These are phyloP conservation scores for Fusarium torreyae DNA, from an alignment of 2,329 filamentous ascomycete species.

Conservation along the genomic window DNA sequence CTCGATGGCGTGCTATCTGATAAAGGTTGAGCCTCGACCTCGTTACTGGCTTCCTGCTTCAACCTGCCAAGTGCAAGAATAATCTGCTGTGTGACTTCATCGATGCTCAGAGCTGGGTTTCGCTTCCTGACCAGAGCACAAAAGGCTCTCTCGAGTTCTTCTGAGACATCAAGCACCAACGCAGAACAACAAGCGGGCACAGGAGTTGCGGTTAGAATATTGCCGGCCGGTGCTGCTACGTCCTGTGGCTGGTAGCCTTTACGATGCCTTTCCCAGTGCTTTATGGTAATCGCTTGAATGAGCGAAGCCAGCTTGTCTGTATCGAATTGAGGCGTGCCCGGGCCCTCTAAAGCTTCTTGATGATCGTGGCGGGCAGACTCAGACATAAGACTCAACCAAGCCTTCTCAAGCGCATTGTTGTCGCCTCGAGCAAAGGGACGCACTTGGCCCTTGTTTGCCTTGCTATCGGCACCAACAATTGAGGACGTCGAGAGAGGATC, in stretches of 20 bases:
- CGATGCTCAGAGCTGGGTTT: conserved; percentile 58
- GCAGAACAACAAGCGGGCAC: conserved; percentile 65
- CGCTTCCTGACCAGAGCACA: conserved; percentile 64
- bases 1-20: conserved; percentile 30
- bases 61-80: conserved; percentile 54
- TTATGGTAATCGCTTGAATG: conserved; percentile 60
- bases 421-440: conserved; percentile 85
- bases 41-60: conserved; percentile 35
- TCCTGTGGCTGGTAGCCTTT: conserved; percentile 55
- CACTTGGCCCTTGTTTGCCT: conserved; percentile 71
- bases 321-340: conserved; percentile 27
- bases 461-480: conserved; percentile 66
- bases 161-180: conserved; percentile 62
- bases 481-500: conserved; percentile 82
- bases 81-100: conserved; percentile 63
- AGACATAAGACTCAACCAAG: conserved; percentile 77
- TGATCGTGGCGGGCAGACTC: conserved; percentile 66
- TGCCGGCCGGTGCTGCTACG: conserved; percentile 48
- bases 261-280: conserved; percentile 65
- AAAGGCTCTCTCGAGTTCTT: conserved; percentile 65
- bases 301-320: conserved; percentile 50
- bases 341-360: conserved; percentile 51
- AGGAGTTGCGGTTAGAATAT: conserved; percentile 51
- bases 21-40: conserved; percentile 33
- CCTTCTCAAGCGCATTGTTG: conserved; percentile 83